A percentile compares a stretch with the other conserved stretches of the same genome.
Evolutionary conservation across 768 basidiomycete species (phyloP).

Genomic region (Tylopilus subfusipes): DNA sequence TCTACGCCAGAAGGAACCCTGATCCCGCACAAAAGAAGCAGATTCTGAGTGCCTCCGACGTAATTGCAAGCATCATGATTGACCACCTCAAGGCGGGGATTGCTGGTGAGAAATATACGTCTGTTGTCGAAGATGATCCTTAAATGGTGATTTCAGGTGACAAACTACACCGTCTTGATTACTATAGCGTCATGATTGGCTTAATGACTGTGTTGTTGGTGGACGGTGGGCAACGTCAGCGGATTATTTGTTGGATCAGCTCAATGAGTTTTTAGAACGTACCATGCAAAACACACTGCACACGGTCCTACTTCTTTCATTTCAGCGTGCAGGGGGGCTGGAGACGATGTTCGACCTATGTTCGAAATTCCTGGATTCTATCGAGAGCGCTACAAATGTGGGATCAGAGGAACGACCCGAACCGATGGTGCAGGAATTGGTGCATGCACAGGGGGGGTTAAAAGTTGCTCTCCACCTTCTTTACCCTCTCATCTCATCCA

Average conservation of each 20-base stretch:
- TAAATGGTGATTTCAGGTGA: slow-evolving; percentile 32
- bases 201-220: slow-evolving; percentile 50
- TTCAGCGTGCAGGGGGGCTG: slow-evolving; percentile 70
- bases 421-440: slow-evolving; percentile 56
- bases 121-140: slow-evolving; percentile 1
- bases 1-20: slow-evolving; percentile 74
- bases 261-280: slow-evolving; percentile 52
- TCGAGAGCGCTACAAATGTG: slow-evolving; percentile 49
- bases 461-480: slow-evolving; percentile 80
- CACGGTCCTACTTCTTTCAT: slow-evolving; percentile 74
- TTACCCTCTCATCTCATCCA: slow-evolving; percentile 70
- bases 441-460: slow-evolving; percentile 75
- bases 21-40: slow-evolving; percentile 76
- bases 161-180: slow-evolving; percentile 43
- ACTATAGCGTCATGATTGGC: slow-evolving; percentile 53
- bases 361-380: slow-evolving; percentile 49
- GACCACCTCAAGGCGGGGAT: slow-evolving; percentile 58
- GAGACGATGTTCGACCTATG: slow-evolving; percentile 62
- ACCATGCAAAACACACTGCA: slow-evolving; percentile 71
- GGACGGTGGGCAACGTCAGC: slow-evolving; percentile 43
- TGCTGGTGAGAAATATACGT: slow-evolving; percentile 45
- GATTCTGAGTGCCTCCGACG: slow-evolving; percentile 62
- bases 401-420: slow-evolving; percentile 57
- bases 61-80: slow-evolving; percentile 70
- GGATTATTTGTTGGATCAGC: background rate